These are phyloP conservation scores for Chaetomium strumarium DNA, from an alignment of 2,329 filamentous ascomycete genomes.

Conservation along the genomic window DNA sequence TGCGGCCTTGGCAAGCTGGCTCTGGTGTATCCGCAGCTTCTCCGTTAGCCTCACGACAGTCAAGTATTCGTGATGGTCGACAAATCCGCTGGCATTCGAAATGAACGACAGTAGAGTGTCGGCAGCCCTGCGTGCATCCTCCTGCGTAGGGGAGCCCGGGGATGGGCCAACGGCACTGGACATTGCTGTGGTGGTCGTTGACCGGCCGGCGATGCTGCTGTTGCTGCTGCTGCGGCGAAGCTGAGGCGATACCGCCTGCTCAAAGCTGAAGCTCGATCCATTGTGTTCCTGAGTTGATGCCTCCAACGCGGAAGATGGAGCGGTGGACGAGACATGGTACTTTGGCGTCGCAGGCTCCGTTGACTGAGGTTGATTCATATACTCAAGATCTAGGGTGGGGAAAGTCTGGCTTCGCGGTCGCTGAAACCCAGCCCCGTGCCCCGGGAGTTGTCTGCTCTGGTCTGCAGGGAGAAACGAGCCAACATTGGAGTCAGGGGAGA, in stretches of 20 bases:
- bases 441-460: conserved; percentile 32
- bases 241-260: conserved; percentile 39
- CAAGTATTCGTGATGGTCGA: conserved; percentile 72
- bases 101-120: conserved; percentile 80
- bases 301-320: conserved; percentile 47
- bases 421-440: conserved; percentile 44
- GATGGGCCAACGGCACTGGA: conserved; percentile 46
- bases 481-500: conserved; percentile 67
- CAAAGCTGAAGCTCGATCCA: conserved; percentile 38
- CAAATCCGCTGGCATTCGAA: conserved; percentile 63
- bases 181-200: conserved; percentile 17
- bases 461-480: conserved; percentile 54
- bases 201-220: conserved; percentile 36
- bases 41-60: conserved; percentile 78
- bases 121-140: conserved; percentile 77
- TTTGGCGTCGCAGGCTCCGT: conserved; percentile 46
- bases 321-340: conserved; percentile 41
- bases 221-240: conserved; percentile 49
- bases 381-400: conserved; percentile 62
- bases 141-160: conserved; percentile 66
- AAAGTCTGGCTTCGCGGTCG: conserved; percentile 85
- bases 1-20: conserved; percentile 26
- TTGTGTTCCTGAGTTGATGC: conserved; percentile 45
- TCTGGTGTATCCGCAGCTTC: conserved; percentile 67
- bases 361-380: conserved; percentile 39